phyloP scores from a whole-genome alignment of 179 eudicot species.

The Beta corolliflora region DNA sequence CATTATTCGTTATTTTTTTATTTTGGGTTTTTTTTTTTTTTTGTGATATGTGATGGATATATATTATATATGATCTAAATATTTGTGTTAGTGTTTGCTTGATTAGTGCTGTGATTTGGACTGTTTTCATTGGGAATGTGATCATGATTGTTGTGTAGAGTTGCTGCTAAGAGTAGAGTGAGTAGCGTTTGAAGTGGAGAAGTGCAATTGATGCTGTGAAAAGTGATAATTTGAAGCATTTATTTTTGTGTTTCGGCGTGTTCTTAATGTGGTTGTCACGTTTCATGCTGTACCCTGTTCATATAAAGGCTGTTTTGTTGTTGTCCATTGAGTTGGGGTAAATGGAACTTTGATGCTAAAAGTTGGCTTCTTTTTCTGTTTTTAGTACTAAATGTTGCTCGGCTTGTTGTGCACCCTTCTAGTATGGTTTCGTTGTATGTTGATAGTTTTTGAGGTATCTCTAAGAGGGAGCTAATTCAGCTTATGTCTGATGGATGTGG shows the following conservation, averaged over 20 bases:
- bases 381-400: no score
- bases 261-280: background rate
- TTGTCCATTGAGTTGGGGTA: background rate
- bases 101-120: no score
- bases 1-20: background rate
- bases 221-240: background rate
- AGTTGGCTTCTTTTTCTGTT: no score
- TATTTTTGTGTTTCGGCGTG: background rate
- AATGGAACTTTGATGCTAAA: background rate
- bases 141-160: background rate
- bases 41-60: no score
- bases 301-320: background rate
- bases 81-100: no score
- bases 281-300: background rate
- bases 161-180: conserved; percentile 4
- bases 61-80: no score
- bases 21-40: no score
- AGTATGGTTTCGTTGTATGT: no score
- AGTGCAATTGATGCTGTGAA: background rate
- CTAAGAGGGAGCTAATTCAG: no score
- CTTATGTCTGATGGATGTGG: no score
- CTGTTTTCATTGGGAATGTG: background rate
- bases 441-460: no score
- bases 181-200: background rate
- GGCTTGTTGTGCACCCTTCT: no score